Base-by-base conservation (phyloP, 768 basidiomycete genomes). In the Ramaria sp. region DNA sequence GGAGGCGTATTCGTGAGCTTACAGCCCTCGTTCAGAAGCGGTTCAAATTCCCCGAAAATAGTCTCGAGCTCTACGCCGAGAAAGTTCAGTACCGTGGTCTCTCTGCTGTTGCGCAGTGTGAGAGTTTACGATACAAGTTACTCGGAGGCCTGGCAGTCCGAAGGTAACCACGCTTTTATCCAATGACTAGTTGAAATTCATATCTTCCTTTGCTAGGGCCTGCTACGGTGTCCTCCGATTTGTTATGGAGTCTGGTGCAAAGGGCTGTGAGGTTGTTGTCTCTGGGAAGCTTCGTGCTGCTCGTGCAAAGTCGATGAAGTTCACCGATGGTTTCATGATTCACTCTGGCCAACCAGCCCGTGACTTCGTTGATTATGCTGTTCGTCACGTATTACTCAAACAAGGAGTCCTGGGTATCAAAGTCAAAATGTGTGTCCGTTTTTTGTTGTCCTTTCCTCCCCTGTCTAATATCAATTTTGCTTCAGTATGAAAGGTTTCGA, bases 161-260 rank as follows among this genome's bases (percentile, higher is more conserved):
- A 69, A 85, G 95, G 93, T 90, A 68, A 85, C 78, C 32, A 1
- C 49, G 52, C n/a, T 30, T 39, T 7, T 15, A 9, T 34, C 44
- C 0, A 47, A 52, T 55, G 28, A 28, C 52, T 15, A 34, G 50
- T 34, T 1, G 18, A 3, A 9, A 13, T 24, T 39, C 32, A 30
- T 39, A 52, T 24, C 22, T 42, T 16, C 22, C 56, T 32, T 52
- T 22, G 7, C 13, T 9, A 92, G 90, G 66, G 92, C 92, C 47
- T 97, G 95, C 76, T 99, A 98, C 70, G 96, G 96, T 85, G 96
- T 99, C 65, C 92, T 99, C 66, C 92, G 96, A 66, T 99, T 97
- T 77, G 93, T 99, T 63, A 99, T 99, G 96, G 96, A 99, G 75
- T 97, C 95, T 56, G 90, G 90, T 63, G 96, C 96, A 62, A 99